Evolutionary conservation across 202 grass and related monocot genomes (phyloP).

Genomic region (Saccharum hybrid): DNA sequence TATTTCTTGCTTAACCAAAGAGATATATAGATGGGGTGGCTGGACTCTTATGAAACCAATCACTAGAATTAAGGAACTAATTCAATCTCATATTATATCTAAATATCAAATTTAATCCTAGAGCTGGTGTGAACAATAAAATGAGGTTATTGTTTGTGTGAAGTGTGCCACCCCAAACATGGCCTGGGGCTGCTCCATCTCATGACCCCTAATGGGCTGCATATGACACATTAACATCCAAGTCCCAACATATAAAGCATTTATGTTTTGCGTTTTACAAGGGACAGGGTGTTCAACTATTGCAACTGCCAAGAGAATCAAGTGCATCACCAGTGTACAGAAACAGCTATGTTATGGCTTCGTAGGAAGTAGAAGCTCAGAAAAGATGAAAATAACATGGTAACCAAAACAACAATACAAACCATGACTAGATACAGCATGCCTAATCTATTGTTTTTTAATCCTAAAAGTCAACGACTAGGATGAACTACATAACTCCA

Average conservation of each 20-base stretch:
- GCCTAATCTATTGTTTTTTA: neutral
- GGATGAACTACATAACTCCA: conserved; percentile 2
- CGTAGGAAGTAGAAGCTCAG: neutral
- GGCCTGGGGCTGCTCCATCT: neutral
- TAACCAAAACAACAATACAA: conserved; percentile 12
- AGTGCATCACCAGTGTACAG: neutral
- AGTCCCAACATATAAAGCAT: conserved; percentile 15
- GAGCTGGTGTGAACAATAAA: neutral
- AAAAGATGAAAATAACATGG: conserved; percentile 31
- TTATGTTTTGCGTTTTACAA: conserved; percentile 8
- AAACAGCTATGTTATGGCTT: conserved; percentile 1
- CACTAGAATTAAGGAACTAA: neutral
- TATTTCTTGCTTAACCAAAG: neutral
- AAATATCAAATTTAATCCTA: neutral
- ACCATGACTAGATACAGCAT: conserved; percentile 32
- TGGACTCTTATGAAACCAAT: neutral
- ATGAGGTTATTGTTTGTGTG: neutral
- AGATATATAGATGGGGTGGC: neutral
- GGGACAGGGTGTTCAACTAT: neutral
- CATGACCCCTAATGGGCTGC: conserved; percentile 1
- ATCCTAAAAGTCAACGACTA: conserved; percentile 28
- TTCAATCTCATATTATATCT: neutral
- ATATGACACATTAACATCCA: conserved; percentile 16
- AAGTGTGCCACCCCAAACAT: neutral
- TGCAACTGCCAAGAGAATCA: neutral